Conservation (phyloP, 768 basidiomycete species). For the Kwoniella dendrophila region DNA sequence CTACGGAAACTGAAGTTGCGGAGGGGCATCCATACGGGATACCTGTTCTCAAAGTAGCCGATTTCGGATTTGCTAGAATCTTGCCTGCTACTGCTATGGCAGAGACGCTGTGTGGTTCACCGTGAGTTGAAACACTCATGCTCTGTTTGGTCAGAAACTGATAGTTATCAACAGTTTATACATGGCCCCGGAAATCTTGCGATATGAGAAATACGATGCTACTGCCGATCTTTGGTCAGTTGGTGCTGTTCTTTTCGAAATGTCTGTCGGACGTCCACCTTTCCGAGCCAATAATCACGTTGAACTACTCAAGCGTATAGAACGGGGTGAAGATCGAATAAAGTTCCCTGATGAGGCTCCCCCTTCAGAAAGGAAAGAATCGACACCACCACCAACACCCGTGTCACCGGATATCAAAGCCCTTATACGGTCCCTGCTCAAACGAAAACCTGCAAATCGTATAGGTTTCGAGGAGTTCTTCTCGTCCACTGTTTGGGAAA, state of each 20-base stretch:
- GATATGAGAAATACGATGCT: constrained; percentile 96
- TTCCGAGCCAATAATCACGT: constrained; percentile 96
- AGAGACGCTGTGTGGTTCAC: constrained; percentile 95
- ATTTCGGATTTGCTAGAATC: constrained; percentile 95
- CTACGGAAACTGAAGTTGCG: constrained; percentile 74
- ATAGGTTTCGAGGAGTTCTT: constrained; percentile 94
- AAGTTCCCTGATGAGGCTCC: constrained; percentile 92
- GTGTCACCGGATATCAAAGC: constrained; percentile 80
- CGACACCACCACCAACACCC: constrained; percentile 54
- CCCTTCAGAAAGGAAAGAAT: constrained; percentile 55
- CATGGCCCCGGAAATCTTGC: constrained; percentile 98
- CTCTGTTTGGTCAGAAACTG: neutral
- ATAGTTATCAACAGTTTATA: constrained; percentile 67
- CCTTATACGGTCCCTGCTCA: constrained; percentile 80
- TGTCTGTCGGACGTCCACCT: constrained; percentile 88
- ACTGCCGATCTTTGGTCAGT: constrained; percentile 98
- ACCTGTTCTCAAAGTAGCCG: constrained; percentile 93
- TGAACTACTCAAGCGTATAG: constrained; percentile 90
- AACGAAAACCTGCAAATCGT: constrained; percentile 78
- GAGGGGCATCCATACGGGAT: constrained; percentile 88
- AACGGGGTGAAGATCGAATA: constrained; percentile 77
- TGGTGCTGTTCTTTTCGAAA: constrained; percentile 94
- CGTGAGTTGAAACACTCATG: constrained; percentile 63
- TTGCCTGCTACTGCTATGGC: constrained; percentile 92
- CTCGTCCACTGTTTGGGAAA: constrained; percentile 64